Conservation (phyloP, 345 rosid genomes). For the Corymbia maculata region DNA sequence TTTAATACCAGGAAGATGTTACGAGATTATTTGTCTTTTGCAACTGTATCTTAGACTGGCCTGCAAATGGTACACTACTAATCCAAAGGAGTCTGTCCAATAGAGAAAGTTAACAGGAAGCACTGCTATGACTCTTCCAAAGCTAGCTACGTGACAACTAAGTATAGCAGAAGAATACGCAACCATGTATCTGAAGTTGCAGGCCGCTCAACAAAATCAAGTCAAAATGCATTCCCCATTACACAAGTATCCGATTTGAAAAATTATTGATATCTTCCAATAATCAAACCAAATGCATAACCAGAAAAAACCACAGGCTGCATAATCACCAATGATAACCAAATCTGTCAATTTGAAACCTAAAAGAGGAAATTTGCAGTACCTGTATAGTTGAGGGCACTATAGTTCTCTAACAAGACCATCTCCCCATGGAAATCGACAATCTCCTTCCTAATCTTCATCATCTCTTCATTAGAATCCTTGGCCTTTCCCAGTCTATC, state of each 20-base stretch:
- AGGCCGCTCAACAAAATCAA: not conserved
- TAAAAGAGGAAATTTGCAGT: not conserved
- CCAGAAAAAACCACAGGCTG: not conserved
- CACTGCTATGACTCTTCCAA: not conserved
- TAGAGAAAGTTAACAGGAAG: not conserved
- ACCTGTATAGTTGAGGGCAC: slow-evolving; percentile 97
- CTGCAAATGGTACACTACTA: not conserved
- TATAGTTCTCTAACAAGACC: slow-evolving; percentile 89
- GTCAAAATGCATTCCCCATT: not conserved
- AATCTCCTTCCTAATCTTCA: slow-evolving; percentile 66
- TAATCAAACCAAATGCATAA: not conserved
- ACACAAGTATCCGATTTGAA: not conserved
- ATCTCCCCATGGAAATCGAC: slow-evolving; percentile 94
- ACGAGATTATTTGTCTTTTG: not conserved
- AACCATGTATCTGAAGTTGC: not conserved
- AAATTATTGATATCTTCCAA: not conserved
- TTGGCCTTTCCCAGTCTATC: slow-evolving; percentile 59
- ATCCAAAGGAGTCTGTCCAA: not conserved
- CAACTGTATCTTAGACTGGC: not conserved
- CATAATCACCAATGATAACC: not conserved
- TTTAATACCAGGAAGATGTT: not conserved
- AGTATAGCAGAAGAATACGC: not conserved
- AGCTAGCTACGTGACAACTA: not conserved
- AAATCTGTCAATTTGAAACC: not conserved
- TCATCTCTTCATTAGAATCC: slow-evolving; percentile 43